phyloP scores from a whole-genome alignment of 768 basidiomycete genomes.

The Phanerochaete sordida region DNA sequence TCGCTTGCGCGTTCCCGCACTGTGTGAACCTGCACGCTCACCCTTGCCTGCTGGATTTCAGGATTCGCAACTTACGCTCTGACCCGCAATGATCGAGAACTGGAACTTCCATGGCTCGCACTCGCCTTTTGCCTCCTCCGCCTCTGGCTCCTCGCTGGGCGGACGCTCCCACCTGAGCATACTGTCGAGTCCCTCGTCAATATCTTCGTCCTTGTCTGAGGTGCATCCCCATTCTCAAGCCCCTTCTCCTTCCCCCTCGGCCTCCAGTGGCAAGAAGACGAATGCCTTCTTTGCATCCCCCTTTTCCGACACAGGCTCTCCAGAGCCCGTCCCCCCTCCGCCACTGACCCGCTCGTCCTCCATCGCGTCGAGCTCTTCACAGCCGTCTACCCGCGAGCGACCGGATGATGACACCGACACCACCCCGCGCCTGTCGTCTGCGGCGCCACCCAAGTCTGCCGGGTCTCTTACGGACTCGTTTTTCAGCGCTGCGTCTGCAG shows the following conservation, averaged over 20 bases:
- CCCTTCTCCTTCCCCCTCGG: slow-evolving; percentile 25
- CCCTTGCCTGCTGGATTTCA: not conserved
- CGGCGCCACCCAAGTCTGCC: slow-evolving; percentile 10
- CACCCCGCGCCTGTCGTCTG: slow-evolving; percentile 17
- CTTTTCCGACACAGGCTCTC: slow-evolving; percentile 29
- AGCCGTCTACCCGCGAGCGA: slow-evolving; percentile 10
- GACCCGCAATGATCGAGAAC: slow-evolving; percentile 19
- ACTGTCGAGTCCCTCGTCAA: slow-evolving; percentile 16
- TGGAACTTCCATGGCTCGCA: slow-evolving; percentile 14
- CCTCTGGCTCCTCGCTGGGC: slow-evolving; percentile 11
- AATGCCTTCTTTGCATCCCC: slow-evolving; percentile 35
- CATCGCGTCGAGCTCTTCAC: slow-evolving; percentile 39
- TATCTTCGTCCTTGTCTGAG: slow-evolving; percentile 16
- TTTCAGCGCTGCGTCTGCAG: slow-evolving; percentile 16
- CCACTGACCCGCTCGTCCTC: slow-evolving; percentile 40
- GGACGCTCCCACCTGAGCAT: slow-evolving; percentile 24
- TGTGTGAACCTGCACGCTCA: not conserved
- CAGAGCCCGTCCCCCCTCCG: slow-evolving; percentile 17
- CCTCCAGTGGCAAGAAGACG: slow-evolving; percentile 25
- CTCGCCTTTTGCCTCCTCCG: slow-evolving; percentile 16
- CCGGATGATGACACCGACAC: slow-evolving; percentile 14
- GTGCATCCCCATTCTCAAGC: slow-evolving; percentile 12
- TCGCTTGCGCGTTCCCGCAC: not conserved
- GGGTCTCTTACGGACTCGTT: slow-evolving; percentile 26
- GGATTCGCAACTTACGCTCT: not conserved